These are phyloP conservation scores for Anthracocystis walkeri DNA, from an alignment of 1,284 basidiomycete species.

Conservation along the genomic window DNA sequence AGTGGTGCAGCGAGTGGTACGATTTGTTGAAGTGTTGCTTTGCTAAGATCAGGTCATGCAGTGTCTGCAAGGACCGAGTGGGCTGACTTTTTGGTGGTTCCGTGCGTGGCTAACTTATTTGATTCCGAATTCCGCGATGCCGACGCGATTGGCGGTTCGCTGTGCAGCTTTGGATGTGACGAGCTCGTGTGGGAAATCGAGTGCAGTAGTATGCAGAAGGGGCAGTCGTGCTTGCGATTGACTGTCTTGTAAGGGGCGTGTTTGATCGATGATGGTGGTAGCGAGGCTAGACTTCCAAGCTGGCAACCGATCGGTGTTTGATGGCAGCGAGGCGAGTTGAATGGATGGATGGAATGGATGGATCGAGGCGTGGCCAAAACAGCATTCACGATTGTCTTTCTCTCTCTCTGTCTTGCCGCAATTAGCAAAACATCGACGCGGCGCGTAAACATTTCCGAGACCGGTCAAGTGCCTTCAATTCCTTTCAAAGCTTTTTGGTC, in stretches of 20 bases:
- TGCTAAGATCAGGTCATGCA: conserved; percentile 18
- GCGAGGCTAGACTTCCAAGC: neutral
- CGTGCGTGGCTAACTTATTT: neutral
- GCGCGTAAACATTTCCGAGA: conserved; percentile 6
- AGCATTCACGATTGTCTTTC: neutral
- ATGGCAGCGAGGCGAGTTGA: neutral
- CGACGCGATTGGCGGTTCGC: conserved; percentile 2
- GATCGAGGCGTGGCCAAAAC: neutral
- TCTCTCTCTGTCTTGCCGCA: too few relatives aligned
- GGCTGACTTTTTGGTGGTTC: conserved; percentile 29
- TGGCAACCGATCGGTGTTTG: neutral
- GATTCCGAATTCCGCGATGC: conserved; percentile 40
- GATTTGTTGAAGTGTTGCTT: conserved; percentile 18
- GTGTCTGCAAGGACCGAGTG: conserved; percentile 13
- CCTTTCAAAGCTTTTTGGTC: neutral
- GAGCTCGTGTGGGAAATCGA: neutral
- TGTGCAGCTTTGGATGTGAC: conserved; percentile 2
- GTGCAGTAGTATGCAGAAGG: too few relatives aligned
- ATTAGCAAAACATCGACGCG: conserved; percentile 12
- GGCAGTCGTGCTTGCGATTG: neutral
- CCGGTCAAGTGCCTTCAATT: conserved; percentile 4
- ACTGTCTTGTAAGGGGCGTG: neutral
- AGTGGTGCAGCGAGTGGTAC: neutral
- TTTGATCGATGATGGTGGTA: conserved; percentile 4
- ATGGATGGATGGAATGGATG: conserved; percentile 18